These are phyloP conservation scores for Fusarium abutilonis DNA, from an alignment of 2,329 filamentous ascomycete genomes.

Conservation along the genomic window DNA sequence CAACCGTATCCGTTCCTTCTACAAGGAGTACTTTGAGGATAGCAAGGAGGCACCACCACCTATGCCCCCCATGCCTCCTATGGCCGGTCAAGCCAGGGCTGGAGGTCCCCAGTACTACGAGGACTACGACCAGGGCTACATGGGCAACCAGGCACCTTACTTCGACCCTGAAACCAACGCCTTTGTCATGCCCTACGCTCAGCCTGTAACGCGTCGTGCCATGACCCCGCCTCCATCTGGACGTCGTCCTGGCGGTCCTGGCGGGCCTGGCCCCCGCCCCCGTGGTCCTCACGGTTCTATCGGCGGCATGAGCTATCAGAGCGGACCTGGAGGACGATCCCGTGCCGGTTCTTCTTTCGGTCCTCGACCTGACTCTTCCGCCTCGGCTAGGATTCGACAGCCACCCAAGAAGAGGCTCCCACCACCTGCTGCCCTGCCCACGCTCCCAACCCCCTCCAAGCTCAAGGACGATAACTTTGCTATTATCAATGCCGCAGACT, in stretches of 20 bases:
- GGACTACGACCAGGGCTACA: slow-evolving; percentile 77
- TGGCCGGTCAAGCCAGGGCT: slow-evolving; percentile 29
- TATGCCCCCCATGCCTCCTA: slow-evolving; percentile 50
- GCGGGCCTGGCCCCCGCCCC: slow-evolving; percentile 46
- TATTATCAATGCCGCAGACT: slow-evolving; percentile 75
- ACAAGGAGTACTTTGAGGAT: slow-evolving; percentile 99
- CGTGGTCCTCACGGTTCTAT: slow-evolving; percentile 61
- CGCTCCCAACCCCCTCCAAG: slow-evolving; percentile 86
- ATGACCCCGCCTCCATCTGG: slow-evolving; percentile 90
- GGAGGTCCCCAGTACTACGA: slow-evolving; percentile 69
- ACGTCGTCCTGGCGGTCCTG: slow-evolving; percentile 54
- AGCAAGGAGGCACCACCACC: slow-evolving; percentile 63
- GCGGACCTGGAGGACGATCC: slow-evolving; percentile 64
- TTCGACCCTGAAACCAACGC: slow-evolving; percentile 74
- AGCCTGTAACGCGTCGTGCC: slow-evolving; percentile 86
- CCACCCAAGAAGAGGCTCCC: slow-evolving; percentile 63
- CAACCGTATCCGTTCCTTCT: slow-evolving; percentile 97
- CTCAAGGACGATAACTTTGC: slow-evolving; percentile 84
- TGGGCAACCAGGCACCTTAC: slow-evolving; percentile 71
- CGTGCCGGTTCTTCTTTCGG: slow-evolving; percentile 61
- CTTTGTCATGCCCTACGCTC: slow-evolving; percentile 83
- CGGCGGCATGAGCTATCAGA: slow-evolving; percentile 58
- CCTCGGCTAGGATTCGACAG: slow-evolving; percentile 57
- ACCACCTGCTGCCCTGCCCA: slow-evolving; percentile 76
- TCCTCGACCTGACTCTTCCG: slow-evolving; percentile 72